phyloP scores from a whole-genome alignment of 495 filamentous ascomycete species.

The Astrothelium macrocarpum region DNA sequence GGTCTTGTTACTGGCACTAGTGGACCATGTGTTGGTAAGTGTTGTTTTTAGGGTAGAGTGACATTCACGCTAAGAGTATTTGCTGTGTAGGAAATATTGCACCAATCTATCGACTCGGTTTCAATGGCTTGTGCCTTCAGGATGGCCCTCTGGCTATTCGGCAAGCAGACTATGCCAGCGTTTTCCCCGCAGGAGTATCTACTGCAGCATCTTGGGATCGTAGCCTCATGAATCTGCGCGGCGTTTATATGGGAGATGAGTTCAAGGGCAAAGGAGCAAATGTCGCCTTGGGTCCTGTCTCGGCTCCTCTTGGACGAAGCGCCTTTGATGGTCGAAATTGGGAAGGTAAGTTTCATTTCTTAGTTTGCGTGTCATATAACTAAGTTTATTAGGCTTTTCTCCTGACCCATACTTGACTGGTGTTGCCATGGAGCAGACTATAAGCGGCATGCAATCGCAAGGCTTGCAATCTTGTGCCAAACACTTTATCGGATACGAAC shows the following conservation, averaged over 20 bases:
- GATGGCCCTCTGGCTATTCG: conserved; percentile 42
- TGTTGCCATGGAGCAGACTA: conserved; percentile 43
- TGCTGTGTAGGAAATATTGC: conserved; percentile 16
- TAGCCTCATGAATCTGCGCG: conserved; percentile 15
- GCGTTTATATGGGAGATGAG: conserved; percentile 18
- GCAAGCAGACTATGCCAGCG: conserved; percentile 21
- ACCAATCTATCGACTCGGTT: conserved; percentile 35
- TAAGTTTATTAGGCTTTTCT: conserved; percentile 16
- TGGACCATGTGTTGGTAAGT: conserved; percentile 17
- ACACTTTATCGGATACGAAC: conserved; percentile 21
- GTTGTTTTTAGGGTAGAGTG: neutral
- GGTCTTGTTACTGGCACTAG: conserved; percentile 16
- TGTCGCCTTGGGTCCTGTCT: conserved; percentile 21
- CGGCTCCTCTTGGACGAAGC: conserved; percentile 17
- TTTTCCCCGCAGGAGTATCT: conserved; percentile 20
- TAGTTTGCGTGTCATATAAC: neutral
- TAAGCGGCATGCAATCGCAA: conserved; percentile 45
- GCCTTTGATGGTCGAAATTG: conserved; percentile 22
- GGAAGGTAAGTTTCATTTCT: conserved; percentile 11
- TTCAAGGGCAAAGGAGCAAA: conserved; percentile 23
- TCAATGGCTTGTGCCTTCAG: conserved; percentile 40
- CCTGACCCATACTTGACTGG: conserved; percentile 38
- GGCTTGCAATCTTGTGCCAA: conserved; percentile 50
- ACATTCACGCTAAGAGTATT: neutral
- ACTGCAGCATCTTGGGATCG: conserved; percentile 26